Base-by-base conservation (phyloP, 2,329 filamentous ascomycete genomes). In the Calonectria crousiana region DNA sequence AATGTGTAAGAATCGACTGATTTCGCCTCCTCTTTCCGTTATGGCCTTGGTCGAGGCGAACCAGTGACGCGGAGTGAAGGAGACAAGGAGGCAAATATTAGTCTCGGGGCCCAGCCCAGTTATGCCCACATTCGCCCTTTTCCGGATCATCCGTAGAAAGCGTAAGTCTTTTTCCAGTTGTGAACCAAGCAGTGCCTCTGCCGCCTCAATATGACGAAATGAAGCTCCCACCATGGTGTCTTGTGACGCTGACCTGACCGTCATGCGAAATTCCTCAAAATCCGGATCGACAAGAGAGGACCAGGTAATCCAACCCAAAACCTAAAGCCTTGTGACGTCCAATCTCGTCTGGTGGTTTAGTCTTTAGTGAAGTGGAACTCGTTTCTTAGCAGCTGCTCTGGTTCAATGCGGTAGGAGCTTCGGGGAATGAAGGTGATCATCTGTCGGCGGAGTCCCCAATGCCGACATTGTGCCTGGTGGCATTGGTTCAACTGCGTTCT, bases 31-130 rank as follows among this genome's bases (percentile, higher is more conserved):
- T 30, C 30, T 64, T 32, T 34, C 52, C n/a, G 28, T 28, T 16
- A 47, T 30, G 14, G 44, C 20, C 32, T 51, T 53, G 44, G 47
- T 18, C 58, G 13, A n/a, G 20, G 26, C 38, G 26, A 38, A 36
- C 38, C 23, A 28, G 49, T 71, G 49, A 71, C 34, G 20, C 32
- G 8, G 52, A 13, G 23, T 32, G n/a, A 16, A 41, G 36, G 14
- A 62, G 36, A 11, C 23, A 13, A 62, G 30, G 65, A 34, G 65
- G 71, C 71, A 49, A 58, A 68, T 58, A 34, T 67, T 51, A 52
- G 70, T 52, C 70, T 58, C 10, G 36, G 28, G 28, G 36, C 47
- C 34, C 36, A 20, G n/a, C 20, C 67, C 20, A 16, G 65, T 38
- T 69, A 41, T 56, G 64, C 65, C 62, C 23, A n/a, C 26, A 41